Evolutionary conservation across 805 yeast species (phyloP), one percentile per base, ranked within the genome.

Genomic region (Saccharomycopsis oosterbeekiorum): DNA sequence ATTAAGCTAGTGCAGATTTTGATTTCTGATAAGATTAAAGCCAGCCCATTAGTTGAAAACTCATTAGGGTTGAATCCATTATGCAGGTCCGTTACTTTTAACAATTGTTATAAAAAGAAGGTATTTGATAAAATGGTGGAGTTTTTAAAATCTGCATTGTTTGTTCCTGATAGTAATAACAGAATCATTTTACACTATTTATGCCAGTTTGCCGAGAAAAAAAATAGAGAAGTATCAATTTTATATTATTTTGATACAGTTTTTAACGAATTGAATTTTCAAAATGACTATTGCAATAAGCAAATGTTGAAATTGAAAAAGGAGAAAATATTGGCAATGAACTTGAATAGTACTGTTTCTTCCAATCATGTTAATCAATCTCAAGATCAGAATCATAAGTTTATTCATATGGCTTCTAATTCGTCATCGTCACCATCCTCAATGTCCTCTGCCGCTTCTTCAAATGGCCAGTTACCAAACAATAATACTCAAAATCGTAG

Each of bases 121-220:
- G 83, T 83, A 65, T 88, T 87, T 65, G 78, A 80, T 3, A 75
- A 76, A 55, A 79, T 88, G 29, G 74, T 86, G 51, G 82, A 81
- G n/a, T 76, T 82, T 58, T 74, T 88, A 66, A 85, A 84, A 65
- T 77, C 80, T 59, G 85, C 92, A 69, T 73, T 88, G 42, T 83
- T 85, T 58, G 84, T 85, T 58, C 88, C 92, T 4, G 96, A 88
- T 71, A 76, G 78, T 37, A 83, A 82, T 67, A 88, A 89, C 15
- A 75, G 91, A 64, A 82, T 90, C 1, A 91, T 92, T 1, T 70
- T 88, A 62, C 96, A 88, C 72, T 86, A 88, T 67, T 70, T 88
- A 42, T 78, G 79, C 67, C 85, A 81, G 60, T 65, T 83, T 75
- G 71, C 82, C 68, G 72, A 84, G 58, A 75, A 76, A 71, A 65